These are phyloP conservation scores for Aspergillus vadensis DNA, from an alignment of 2,329 filamentous ascomycete species.

Conservation along the genomic window DNA sequence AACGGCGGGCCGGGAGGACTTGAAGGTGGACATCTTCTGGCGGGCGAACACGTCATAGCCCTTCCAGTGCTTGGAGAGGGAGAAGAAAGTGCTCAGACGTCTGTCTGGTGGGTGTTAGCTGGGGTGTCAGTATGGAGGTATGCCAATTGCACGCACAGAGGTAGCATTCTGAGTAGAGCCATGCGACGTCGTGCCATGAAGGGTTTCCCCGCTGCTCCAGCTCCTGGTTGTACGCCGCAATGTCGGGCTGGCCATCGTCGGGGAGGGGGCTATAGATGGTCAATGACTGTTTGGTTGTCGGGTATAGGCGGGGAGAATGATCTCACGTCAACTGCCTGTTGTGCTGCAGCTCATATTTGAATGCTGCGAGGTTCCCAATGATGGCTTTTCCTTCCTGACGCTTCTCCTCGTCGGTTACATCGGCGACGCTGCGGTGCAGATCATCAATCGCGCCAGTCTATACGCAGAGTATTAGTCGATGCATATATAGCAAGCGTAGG, in stretches of 20 bases:
- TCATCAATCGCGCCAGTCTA: slow-evolving; percentile 94
- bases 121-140: not conserved
- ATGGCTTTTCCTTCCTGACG: slow-evolving; percentile 82
- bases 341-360: slow-evolving; percentile 96
- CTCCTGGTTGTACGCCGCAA: slow-evolving; percentile 83
- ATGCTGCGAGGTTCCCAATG: slow-evolving; percentile 71
- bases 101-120: slow-evolving; percentile 50
- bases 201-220: slow-evolving; percentile 71
- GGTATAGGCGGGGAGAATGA: not conserved
- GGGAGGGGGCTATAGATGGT: slow-evolving; percentile 61
- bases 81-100: slow-evolving; percentile 79
- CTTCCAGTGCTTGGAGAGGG: slow-evolving; percentile 78
- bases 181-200: slow-evolving; percentile 81
- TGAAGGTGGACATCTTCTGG: slow-evolving; percentile 90
- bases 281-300: not conserved
- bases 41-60: slow-evolving; percentile 84
- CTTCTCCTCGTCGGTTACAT: slow-evolving; percentile 60
- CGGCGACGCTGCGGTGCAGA: slow-evolving; percentile 65
- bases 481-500: no score
- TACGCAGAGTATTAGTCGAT: slow-evolving; percentile 5
- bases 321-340: slow-evolving; percentile 74
- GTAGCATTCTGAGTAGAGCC: slow-evolving; percentile 94
- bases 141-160: slow-evolving; percentile 56
- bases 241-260: slow-evolving; percentile 76
- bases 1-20: slow-evolving; percentile 83